Evolutionary conservation across 352 stramenopile species (phyloP).

Genomic region (Aphanomyces cochlioides): DNA sequence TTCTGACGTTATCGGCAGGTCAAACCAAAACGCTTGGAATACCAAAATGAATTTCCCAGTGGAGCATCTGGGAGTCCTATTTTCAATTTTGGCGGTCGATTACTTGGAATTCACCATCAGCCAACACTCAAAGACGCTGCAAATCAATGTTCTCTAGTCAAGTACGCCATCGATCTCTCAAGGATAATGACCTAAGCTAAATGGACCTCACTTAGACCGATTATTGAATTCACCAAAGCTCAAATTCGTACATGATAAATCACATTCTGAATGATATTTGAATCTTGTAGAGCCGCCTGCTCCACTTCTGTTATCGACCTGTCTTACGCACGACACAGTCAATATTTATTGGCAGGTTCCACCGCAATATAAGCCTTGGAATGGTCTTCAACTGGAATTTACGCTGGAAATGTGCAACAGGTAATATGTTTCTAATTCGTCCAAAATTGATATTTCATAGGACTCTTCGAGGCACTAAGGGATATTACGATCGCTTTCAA

Average conservation of each 20-base stretch:
- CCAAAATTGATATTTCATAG: not conserved
- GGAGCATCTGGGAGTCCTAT: slow-evolving; percentile 4
- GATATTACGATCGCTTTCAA: slow-evolving; percentile 12
- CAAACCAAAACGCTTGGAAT: slow-evolving; percentile 20
- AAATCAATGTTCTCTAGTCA: slow-evolving; percentile 3
- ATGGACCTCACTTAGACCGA: slow-evolving; percentile 5
- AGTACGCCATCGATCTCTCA: not conserved
- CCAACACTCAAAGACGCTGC: not conserved
- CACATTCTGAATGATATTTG: not conserved
- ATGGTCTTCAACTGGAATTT: slow-evolving; percentile 11
- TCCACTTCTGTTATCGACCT: not conserved
- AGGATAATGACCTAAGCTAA: too few relatives aligned
- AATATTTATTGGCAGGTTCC: slow-evolving; percentile 20
- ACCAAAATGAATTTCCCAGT: not conserved
- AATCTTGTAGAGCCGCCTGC: not conserved
- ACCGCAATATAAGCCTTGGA: slow-evolving; percentile 10
- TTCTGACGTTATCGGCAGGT: not conserved
- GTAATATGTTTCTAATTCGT: not conserved
- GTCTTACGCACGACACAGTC: not conserved
- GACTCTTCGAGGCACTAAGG: not conserved
- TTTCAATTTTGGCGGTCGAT: slow-evolving; percentile 17
- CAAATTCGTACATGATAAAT: slow-evolving; percentile 19
- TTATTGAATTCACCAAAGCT: slow-evolving; percentile 9
- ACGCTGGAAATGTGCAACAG: slow-evolving; percentile 13
- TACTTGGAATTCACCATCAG: slow-evolving; percentile 13